Conservation (phyloP, 305 asterid genomes). For the Solanum hybrid region DNA sequence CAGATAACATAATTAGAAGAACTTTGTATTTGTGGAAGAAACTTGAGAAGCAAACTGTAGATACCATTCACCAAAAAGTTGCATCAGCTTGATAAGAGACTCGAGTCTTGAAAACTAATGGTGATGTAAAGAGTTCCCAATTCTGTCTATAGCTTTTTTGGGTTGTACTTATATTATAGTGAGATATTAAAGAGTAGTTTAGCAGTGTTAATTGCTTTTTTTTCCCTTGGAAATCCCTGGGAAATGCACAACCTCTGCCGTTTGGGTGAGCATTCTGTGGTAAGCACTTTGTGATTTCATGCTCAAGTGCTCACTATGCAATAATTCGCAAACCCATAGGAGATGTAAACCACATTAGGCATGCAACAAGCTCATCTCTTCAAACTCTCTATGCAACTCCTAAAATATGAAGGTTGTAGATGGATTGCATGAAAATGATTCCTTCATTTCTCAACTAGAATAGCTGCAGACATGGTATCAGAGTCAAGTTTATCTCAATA, state of each 20-base stretch:
- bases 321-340: background rate
- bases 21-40: conserved; percentile 72
- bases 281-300: background rate
- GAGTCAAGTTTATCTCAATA: background rate
- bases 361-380: background rate
- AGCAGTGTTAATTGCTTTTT: background rate
- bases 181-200: background rate
- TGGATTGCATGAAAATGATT: background rate
- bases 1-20: conserved; percentile 64
- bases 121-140: background rate
- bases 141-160: background rate
- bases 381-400: background rate
- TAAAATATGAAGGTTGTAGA: background rate
- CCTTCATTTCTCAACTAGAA: background rate
- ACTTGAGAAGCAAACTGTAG: conserved; percentile 41
- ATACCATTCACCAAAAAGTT: background rate
- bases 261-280: background rate
- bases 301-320: background rate
- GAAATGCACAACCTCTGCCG: background rate
- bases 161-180: background rate
- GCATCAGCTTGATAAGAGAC: background rate
- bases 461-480: background rate
- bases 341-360: background rate
- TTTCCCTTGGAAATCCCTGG: background rate
- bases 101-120: background rate